Conservation (phyloP, 2,329 filamentous ascomycete genomes). For the Fusarium sp. region DNA sequence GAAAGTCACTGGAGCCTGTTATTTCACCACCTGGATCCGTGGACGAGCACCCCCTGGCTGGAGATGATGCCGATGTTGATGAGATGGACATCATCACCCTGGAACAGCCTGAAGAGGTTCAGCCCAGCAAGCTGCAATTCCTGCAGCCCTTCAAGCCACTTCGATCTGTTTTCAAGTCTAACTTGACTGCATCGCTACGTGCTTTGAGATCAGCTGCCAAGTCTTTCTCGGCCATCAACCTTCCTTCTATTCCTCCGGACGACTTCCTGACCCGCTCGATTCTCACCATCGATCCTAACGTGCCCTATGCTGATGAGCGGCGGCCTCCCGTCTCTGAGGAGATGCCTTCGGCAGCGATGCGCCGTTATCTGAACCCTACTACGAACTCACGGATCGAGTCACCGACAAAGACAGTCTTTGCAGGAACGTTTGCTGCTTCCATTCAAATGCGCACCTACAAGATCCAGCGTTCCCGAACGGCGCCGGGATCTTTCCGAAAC, state of each 20-base stretch:
- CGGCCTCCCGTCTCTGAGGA: slow-evolving; percentile 72
- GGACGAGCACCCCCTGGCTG: slow-evolving; percentile 65
- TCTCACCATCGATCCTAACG: slow-evolving; percentile 73
- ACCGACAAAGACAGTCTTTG: slow-evolving; percentile 44
- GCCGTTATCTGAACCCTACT: slow-evolving; percentile 76
- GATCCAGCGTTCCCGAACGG: slow-evolving; percentile 62
- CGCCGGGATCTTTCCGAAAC: slow-evolving; percentile 48
- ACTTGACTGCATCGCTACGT: slow-evolving; percentile 74
- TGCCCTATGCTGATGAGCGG: slow-evolving; percentile 76
- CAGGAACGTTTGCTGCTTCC: slow-evolving; percentile 70
- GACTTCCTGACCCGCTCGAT: slow-evolving; percentile 77
- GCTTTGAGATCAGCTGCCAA: slow-evolving; percentile 73
- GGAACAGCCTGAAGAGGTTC: slow-evolving; percentile 51
- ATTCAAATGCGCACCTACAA: slow-evolving; percentile 81
- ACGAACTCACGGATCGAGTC: slow-evolving; percentile 54
- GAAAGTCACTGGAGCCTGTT: slow-evolving; percentile 66
- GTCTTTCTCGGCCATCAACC: slow-evolving; percentile 72
- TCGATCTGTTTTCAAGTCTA: slow-evolving; percentile 74
- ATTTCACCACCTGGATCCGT: slow-evolving; percentile 66
- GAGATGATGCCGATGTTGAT: slow-evolving; percentile 40
- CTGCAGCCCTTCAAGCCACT: slow-evolving; percentile 61
- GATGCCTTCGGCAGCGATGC: slow-evolving; percentile 73
- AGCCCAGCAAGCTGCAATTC: slow-evolving; percentile 50
- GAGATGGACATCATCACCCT: slow-evolving; percentile 66
- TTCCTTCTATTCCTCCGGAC: slow-evolving; percentile 73